Conservation (phyloP, 768 basidiomycete species). For the Tylopilus plumbeoviolaceoides region DNA sequence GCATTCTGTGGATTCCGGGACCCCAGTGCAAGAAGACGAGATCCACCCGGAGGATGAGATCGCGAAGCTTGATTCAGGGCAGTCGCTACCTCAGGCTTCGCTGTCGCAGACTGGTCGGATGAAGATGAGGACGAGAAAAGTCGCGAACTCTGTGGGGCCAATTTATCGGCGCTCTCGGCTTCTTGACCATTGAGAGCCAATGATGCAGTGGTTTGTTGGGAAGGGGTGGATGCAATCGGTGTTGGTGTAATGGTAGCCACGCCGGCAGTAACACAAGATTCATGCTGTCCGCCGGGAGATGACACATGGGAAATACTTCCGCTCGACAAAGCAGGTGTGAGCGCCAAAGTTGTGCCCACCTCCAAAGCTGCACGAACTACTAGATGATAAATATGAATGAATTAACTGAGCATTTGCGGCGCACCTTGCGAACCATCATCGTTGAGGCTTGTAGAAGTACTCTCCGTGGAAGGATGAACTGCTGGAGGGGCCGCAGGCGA, state of each 20-base stretch:
- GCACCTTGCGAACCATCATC: slow-evolving; percentile 20
- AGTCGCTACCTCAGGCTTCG: slow-evolving; percentile 37
- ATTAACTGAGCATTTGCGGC: neutral
- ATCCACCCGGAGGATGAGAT: slow-evolving; percentile 38
- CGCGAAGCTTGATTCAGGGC: slow-evolving; percentile 32
- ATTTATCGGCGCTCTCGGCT: slow-evolving; percentile 17
- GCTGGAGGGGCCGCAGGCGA: slow-evolving; percentile 4
- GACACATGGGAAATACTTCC: slow-evolving; percentile 13
- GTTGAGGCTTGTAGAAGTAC: slow-evolving; percentile 2
- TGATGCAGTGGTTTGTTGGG: slow-evolving; percentile 8
- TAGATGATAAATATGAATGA: slow-evolving; percentile 11
- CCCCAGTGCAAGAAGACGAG: slow-evolving; percentile 41
- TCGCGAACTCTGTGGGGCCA: slow-evolving; percentile 30
- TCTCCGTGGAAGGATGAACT: slow-evolving; percentile 10
- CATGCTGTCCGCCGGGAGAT: slow-evolving; percentile 14
- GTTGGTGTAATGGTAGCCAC: slow-evolving; percentile 1
- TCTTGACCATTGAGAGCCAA: slow-evolving; percentile 12
- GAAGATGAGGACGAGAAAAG: slow-evolving; percentile 33
- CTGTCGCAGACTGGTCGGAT: slow-evolving; percentile 16
- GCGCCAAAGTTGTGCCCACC: slow-evolving; percentile 2
- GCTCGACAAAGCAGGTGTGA: slow-evolving; percentile 3
- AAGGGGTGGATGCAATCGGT: slow-evolving; percentile 11
- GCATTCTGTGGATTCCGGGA: slow-evolving; percentile 25
- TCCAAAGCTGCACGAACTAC: slow-evolving; percentile 11
- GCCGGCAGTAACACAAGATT: neutral